A percentile compares a stretch with the other conserved stretches of the same genome.
Evolutionary conservation across 2,329 filamentous ascomycete genomes (phyloP).

Genomic region (Pestalotiopsis sp.): DNA sequence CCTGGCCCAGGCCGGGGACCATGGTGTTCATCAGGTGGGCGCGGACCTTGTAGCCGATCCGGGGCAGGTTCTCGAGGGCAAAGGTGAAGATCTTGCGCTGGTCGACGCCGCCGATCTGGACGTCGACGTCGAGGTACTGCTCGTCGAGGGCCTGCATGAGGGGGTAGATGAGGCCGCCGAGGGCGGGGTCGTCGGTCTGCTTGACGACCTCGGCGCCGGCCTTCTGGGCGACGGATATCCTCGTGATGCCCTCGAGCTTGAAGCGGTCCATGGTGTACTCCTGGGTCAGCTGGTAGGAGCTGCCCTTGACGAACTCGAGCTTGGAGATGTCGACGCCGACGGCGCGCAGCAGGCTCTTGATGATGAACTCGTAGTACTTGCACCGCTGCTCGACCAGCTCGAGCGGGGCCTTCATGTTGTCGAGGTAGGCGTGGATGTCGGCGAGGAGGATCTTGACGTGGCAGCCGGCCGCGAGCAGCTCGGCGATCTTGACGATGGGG

Average conservation of each 20-base stretch:
- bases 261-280: conserved; percentile 90
- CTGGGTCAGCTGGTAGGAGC: conserved; percentile 73
- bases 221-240: conserved; percentile 66
- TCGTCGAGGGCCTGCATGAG: conserved; percentile 92
- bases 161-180: conserved; percentile 79
- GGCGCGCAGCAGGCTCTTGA: conserved; percentile 74
- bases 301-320: conserved; percentile 83
- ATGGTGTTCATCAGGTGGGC: conserved; percentile 82
- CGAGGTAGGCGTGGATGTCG: conserved; percentile 77
- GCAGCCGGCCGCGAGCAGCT: conserved; percentile 84
- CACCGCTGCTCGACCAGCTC: conserved; percentile 83
- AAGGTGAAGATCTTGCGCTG: conserved; percentile 89
- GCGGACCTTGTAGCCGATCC: conserved; percentile 75
- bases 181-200: conserved; percentile 76
- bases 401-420: conserved; percentile 84
- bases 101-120: conserved; percentile 84
- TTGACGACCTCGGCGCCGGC: conserved; percentile 95
- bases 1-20: conserved; percentile 79
- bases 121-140: conserved; percentile 84
- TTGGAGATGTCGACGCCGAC: conserved; percentile 79
- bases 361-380: conserved; percentile 79
- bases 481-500: conserved; percentile 85
- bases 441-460: conserved; percentile 78
- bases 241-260: conserved; percentile 76
- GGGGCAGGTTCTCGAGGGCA: conserved; percentile 82